Evolutionary conservation across 2,329 filamentous ascomycete genomes (phyloP), one percentile per base, ranked within the genome.

Genomic region (Lecanicillium sp.): DNA sequence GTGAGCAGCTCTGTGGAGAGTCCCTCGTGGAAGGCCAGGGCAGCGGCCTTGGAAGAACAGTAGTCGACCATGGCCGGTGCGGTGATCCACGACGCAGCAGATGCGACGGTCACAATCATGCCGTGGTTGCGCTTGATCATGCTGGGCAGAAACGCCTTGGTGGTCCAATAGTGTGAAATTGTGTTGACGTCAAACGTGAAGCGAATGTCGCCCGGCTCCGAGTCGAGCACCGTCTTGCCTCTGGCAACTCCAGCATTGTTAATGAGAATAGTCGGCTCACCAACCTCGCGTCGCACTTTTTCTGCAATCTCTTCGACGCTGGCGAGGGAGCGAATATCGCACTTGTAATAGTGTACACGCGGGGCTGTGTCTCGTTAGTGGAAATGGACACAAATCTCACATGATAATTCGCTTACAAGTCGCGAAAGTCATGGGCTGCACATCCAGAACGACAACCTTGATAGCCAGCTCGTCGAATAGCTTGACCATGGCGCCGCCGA

Each of bases 101-200:
- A 82, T 12, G 85, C 79, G 19, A 89, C 74, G 0, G 82, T 88
- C 19, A 88, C 82, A 33, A 89, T 63, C 73, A 86, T 86, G 51
- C 86, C 85, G 66, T 89, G 84, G 66, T 87, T 81, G 11, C 60
- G 60, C 7, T 65, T 60, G 44, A 84, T 64, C 74, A 90, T 84
- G 54, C 67, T 61, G 0, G 85, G 85, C 2, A 90, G 67, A 64
- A 88, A 88, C 49, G 82, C 75, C 59, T 80, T 77, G 6, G 75
- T 67, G n/a, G 81, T 72, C 71, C 75, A 82, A 69, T 79, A 87
- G 65, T 84, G 84, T 2, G 81, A 72, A 26, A 88, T 62, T 0
- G 80, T 70, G 65, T 89, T 90, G 56, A 89, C 81, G 51, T 82
- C 80, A 62, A 88, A 87, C 44, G 83, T 85, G 56, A 83, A 77